phyloP scores from a whole-genome alignment of 768 basidiomycete genomes.

The Mycena venus region DNA sequence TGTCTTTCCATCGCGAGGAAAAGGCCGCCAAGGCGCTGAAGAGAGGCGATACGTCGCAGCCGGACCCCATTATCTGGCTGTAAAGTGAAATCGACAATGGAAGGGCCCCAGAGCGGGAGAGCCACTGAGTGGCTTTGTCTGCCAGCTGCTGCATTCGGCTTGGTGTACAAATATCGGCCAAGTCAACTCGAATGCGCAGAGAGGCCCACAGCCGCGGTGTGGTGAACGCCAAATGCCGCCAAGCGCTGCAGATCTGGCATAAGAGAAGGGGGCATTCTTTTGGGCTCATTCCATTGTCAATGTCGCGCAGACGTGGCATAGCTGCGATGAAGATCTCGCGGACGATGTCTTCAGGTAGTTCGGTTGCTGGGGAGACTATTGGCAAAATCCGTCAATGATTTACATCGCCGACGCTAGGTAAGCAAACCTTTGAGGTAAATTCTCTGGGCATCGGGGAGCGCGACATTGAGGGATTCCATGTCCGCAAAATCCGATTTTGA shows the following conservation, averaged over 20 bases:
- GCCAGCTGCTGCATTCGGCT: too few relatives aligned
- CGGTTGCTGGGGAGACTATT: background rate
- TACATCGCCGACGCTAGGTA: too few relatives aligned
- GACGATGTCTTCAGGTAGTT: background rate
- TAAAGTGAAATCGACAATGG: background rate
- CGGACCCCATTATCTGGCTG: background rate
- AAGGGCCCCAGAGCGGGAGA: background rate
- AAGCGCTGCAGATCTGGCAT: background rate
- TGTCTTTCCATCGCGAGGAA: background rate
- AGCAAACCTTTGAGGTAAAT: too few relatives aligned
- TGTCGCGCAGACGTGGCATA: background rate
- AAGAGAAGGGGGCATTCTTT: background rate
- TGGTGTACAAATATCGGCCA: too few relatives aligned
- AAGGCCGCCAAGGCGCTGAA: background rate
- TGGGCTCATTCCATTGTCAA: background rate
- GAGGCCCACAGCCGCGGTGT: background rate
- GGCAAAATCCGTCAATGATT: too few relatives aligned
- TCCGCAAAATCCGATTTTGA: too few relatives aligned
- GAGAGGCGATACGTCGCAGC: background rate
- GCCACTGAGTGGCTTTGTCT: background rate
- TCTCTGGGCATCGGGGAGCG: too few relatives aligned
- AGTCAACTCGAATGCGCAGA: too few relatives aligned
- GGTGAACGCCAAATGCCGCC: background rate
- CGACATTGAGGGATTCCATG: too few relatives aligned
- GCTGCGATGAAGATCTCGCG: background rate